phyloP scores from a whole-genome alignment of 495 filamentous ascomycete species.

The Massariosphaeria phaeospora region DNA sequence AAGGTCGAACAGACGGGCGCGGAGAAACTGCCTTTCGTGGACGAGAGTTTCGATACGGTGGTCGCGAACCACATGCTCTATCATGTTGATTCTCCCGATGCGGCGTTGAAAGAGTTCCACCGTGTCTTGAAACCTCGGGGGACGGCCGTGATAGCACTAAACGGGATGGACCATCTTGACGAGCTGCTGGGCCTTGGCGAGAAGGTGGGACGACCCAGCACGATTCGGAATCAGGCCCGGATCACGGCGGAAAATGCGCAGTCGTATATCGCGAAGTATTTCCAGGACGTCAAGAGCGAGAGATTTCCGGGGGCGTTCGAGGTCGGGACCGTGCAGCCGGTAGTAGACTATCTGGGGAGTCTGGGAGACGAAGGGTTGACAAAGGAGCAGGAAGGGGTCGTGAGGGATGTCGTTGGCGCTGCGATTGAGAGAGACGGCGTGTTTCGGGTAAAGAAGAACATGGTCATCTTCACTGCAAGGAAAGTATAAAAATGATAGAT shows the following conservation, averaged over 20 bases:
- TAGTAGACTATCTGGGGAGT: constrained; percentile 7
- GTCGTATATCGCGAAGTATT: neutral
- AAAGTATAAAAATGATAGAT: neutral
- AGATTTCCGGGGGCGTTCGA: constrained; percentile 9
- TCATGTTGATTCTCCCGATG: constrained; percentile 2
- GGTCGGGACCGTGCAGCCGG: neutral
- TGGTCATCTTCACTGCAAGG: neutral
- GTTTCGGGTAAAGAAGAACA: constrained; percentile 6
- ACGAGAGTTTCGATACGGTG: constrained; percentile 1
- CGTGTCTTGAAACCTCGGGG: neutral
- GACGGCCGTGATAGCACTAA: neutral
- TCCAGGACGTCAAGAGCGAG: neutral
- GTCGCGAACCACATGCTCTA: constrained; percentile 14
- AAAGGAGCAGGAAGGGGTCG: neutral
- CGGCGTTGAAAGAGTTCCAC: neutral
- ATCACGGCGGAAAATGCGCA: constrained; percentile 8
- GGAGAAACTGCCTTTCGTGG: neutral
- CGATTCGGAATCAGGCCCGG: constrained; percentile 3
- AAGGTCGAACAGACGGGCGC: neutral
- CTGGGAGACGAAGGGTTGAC: neutral
- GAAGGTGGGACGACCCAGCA: constrained; percentile 2
- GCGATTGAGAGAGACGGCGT: constrained; percentile 1
- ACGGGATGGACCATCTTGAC: constrained; percentile 6
- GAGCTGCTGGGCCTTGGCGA: constrained; percentile 1
- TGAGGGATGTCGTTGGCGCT: neutral